Evolutionary conservation across 306 rosid genomes (phyloP).

Genomic region (Malus asiatica): DNA sequence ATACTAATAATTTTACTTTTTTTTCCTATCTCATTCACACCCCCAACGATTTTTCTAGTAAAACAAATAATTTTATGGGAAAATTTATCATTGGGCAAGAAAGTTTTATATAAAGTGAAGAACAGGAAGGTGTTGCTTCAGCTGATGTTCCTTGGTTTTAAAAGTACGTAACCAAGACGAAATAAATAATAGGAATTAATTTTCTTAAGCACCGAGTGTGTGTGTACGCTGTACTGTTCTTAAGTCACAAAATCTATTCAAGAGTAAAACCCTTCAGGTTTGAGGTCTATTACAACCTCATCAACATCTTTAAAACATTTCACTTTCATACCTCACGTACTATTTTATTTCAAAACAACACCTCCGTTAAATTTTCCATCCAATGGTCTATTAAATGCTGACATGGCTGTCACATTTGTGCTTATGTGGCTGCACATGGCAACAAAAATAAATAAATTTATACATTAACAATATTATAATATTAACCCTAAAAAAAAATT

Average conservation of each 20-base stretch:
- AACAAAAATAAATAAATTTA: no score
- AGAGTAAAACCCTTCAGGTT: not conserved
- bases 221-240: not conserved
- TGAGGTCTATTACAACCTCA: no score
- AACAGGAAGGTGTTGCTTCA: not conserved
- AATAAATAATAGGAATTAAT: not conserved
- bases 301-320: no score
- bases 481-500: no score
- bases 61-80: slow-evolving; percentile 17
- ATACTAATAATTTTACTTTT: not conserved
- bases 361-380: no score
- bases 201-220: not conserved
- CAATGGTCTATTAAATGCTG: no score
- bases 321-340: no score
- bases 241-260: not conserved
- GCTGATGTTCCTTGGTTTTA: not conserved
- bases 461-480: no score
- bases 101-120: not conserved
- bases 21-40: slow-evolving; percentile 12
- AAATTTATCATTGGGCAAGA: slow-evolving; percentile 9
- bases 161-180: not conserved
- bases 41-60: not conserved
- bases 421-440: no score
- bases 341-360: no score
- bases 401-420: no score